Evolutionary conservation across 306 rosid species (phyloP).

Genomic region (Vigna unguiculata): DNA sequence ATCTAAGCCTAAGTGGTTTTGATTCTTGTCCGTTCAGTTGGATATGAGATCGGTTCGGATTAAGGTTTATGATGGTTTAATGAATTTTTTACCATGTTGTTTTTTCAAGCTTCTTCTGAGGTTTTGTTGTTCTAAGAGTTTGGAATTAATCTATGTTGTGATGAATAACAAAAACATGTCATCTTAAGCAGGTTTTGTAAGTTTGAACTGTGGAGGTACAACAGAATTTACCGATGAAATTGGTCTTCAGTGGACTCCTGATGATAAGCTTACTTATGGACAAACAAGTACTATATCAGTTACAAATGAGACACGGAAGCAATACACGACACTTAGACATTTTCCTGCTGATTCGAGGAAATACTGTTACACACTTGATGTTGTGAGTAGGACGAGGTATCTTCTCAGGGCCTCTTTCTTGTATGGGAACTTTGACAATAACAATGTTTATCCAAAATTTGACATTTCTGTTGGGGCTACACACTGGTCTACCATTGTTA

Average conservation of each 20-base stretch:
- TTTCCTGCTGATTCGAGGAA: slow-evolving; percentile 90
- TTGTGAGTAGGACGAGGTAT: slow-evolving; percentile 85
- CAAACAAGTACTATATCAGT: slow-evolving; percentile 60
- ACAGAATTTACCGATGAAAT: slow-evolving; percentile 73
- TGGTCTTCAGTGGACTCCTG: slow-evolving; percentile 83
- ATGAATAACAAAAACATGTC: slow-evolving; percentile 16
- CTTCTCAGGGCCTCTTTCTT: slow-evolving; percentile 82
- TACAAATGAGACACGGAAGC: slow-evolving; percentile 71
- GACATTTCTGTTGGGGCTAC: slow-evolving; percentile 95
- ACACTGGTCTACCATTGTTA: slow-evolving; percentile 90
- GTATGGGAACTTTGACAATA: slow-evolving; percentile 89
- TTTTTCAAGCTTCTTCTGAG: slow-evolving; percentile 1
- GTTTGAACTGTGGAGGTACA: slow-evolving; percentile 94
- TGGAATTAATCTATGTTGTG: not conserved
- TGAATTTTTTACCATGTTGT: not conserved
- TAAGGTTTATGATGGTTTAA: slow-evolving; percentile 8
- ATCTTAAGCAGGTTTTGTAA: slow-evolving; percentile 74
- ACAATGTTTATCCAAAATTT: slow-evolving; percentile 90
- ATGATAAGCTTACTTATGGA: slow-evolving; percentile 60
- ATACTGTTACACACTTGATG: slow-evolving; percentile 85
- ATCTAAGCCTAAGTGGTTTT: slow-evolving; percentile 29
- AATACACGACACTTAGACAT: slow-evolving; percentile 72
- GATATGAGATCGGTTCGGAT: not conserved
- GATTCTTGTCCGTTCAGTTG: not conserved
- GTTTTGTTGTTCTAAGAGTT: not conserved